Conservation (phyloP, 1,284 basidiomycete species). For the Grifola frondosa region DNA sequence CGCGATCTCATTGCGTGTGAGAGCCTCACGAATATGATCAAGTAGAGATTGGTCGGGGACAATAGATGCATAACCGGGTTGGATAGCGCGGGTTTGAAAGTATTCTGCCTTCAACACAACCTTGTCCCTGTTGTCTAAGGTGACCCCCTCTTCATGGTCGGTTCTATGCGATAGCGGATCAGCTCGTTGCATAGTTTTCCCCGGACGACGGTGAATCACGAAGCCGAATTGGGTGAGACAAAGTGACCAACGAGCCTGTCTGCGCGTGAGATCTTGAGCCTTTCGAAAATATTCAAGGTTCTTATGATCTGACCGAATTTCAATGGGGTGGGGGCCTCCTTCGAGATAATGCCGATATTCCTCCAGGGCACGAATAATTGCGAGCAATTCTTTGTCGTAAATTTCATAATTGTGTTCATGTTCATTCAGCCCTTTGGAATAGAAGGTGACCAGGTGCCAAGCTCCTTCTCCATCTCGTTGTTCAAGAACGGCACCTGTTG, state of each 20-base stretch:
- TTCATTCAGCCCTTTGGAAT: no score
- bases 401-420: conserved; percentile 38
- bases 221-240: conserved; percentile 38
- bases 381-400: conserved; percentile 40
- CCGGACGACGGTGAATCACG: conserved; percentile 38
- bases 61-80: no score
- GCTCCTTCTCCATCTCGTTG: no score
- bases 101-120: no score
- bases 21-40: no score
- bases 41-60: no score
- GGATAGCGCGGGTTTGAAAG: no score
- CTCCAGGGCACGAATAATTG: conserved; percentile 31
- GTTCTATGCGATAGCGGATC: conserved; percentile 41
- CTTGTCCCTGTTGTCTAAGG: no score
- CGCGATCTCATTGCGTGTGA: no score
- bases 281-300: conserved; percentile 43
- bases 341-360: conserved; percentile 34
- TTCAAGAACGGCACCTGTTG: no score
- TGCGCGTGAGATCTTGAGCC: conserved; percentile 34
- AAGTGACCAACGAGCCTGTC: conserved; percentile 42
- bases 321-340: conserved; percentile 13
- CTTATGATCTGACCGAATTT: conserved; percentile 40
- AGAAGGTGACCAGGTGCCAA: no score
- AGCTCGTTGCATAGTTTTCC: conserved; percentile 30
- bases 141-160: conserved; percentile 32